Evolutionary conservation across 2,329 filamentous ascomycete genomes (phyloP).

Genomic region (Penicillium sp.): DNA sequence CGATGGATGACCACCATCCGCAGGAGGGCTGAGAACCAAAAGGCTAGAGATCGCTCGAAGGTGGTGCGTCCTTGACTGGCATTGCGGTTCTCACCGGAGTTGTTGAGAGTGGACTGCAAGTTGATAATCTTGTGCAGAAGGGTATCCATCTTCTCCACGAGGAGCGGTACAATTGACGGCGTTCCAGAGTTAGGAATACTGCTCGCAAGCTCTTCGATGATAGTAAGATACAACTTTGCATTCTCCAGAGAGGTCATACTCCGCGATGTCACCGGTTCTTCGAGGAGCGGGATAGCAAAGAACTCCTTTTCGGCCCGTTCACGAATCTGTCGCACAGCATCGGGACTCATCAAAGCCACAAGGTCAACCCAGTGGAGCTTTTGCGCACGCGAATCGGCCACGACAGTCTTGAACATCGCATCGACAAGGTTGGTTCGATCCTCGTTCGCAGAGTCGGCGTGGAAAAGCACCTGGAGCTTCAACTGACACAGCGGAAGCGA

Average conservation of each 20-base stretch:
- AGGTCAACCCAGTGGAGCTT: conserved; percentile 49
- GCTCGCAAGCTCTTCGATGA: conserved; percentile 47
- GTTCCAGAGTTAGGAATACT: conserved; percentile 45
- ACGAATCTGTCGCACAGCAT: conserved; percentile 48
- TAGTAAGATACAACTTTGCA: conserved; percentile 46
- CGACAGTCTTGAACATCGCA: conserved; percentile 48
- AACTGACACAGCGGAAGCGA: conserved; percentile 52
- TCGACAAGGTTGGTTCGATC: conserved; percentile 45
- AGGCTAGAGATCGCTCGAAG: conserved; percentile 42
- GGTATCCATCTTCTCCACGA: conserved; percentile 50
- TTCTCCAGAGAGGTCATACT: conserved; percentile 36
- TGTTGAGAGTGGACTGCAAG: conserved; percentile 36
- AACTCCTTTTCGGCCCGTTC: conserved; percentile 51
- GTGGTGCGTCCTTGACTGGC: conserved; percentile 28
- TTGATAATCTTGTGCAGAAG: conserved; percentile 46
- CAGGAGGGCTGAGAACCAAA: conserved; percentile 51
- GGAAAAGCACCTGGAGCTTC: conserved; percentile 50
- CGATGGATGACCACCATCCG: conserved; percentile 50
- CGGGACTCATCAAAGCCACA: conserved; percentile 46
- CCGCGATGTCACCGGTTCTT: conserved; percentile 29
- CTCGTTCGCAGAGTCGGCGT: conserved; percentile 36
- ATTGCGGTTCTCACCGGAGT: conserved; percentile 26
- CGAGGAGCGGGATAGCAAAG: conserved; percentile 44
- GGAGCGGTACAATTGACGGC: conserved; percentile 38
- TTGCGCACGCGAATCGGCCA: conserved; percentile 42